Evolutionary conservation across 257 asterid genomes (phyloP), one percentile per base, ranked within the genome.

Genomic region (Solanum verrucosum): DNA sequence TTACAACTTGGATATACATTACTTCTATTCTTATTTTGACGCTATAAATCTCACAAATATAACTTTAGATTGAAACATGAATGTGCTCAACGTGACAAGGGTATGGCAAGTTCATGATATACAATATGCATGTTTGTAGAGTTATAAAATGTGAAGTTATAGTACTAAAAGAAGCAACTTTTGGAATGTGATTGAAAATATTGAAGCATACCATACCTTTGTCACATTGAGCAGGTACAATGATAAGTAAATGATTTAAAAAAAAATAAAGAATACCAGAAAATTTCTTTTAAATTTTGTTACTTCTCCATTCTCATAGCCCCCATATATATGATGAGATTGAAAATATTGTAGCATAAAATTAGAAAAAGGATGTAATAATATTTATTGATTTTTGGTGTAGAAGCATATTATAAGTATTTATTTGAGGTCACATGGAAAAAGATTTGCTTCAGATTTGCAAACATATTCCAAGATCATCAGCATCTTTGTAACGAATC

Each of bases 401-500:
- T 78, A 42, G 63, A 78, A 79, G 65, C 67, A 79, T 74, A 74
- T 40, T n/a, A 40, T 25, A 44, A 77, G 34, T 16, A 77, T 40
- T 40, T 15, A 79, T 79, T 44, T 27, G 3, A 79, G 65, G 67
- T 79, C 84, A 79, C 84, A 79, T 79, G 84, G 38, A 79, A 44
- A 72, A 79, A 79, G 84, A 79, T 79, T 78, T 78, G 63, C 84
- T 42, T 78, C 84, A 42, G 84, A 78, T 78, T 79, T 79, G 67
- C 67, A 44, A 25, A 79, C 65, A 44, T 79, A 79, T 44, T 42
- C 37, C 16, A 79, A 79, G 84, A 79, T 79, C 84, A 79, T 4
- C 84, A 79, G 67, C 84, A 79, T 79, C 67, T 79, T 79, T 79
- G 65, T 79, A 27, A 79, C 38, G 83, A 74, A 79, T 79, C 63